These are phyloP conservation scores for Globisporangium nodosum DNA, from an alignment of 352 stramenopile species.

Conservation along the genomic window DNA sequence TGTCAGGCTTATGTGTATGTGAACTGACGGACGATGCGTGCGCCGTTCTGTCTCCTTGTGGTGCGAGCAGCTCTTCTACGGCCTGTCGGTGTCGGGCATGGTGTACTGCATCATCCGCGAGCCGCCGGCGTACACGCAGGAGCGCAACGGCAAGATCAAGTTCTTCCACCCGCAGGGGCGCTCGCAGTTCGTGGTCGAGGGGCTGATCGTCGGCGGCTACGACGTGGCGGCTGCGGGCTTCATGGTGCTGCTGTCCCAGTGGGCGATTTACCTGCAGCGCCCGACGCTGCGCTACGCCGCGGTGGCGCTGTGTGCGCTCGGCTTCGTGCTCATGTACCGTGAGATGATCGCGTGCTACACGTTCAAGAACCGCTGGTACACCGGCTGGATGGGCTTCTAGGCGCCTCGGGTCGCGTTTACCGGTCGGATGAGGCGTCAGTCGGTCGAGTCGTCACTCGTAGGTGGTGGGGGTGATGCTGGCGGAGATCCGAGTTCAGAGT, in stretches of 20 bases:
- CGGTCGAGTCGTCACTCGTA: no score
- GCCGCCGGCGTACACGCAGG: conserved; percentile 57
- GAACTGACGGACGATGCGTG: neutral
- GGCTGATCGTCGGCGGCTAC: conserved; percentile 67
- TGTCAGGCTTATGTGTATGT: neutral
- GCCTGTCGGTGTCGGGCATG: conserved; percentile 84
- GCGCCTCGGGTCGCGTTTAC: neutral
- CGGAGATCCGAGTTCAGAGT: no score
- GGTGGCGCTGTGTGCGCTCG: conserved; percentile 50
- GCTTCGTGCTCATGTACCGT: conserved; percentile 82
- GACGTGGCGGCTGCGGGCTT: conserved; percentile 62
- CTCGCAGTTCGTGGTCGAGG: conserved; percentile 82
- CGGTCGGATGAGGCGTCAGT: neutral
- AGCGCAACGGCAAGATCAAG: conserved; percentile 80
- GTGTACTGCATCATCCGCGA: conserved; percentile 89
- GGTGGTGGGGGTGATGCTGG: no score
- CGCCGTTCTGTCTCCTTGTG: neutral
- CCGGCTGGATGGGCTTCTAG: conserved; percentile 80
- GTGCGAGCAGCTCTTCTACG: conserved; percentile 63
- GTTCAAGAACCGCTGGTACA: conserved; percentile 89
- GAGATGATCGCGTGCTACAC: conserved; percentile 82
- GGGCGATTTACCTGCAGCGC: conserved; percentile 70
- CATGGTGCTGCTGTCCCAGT: conserved; percentile 80
- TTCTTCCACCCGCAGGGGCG: conserved; percentile 82
- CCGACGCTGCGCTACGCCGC: conserved; percentile 43